phyloP scores from a whole-genome alignment of 2,329 filamentous ascomycete genomes.

The Sphaerulina populicola region DNA sequence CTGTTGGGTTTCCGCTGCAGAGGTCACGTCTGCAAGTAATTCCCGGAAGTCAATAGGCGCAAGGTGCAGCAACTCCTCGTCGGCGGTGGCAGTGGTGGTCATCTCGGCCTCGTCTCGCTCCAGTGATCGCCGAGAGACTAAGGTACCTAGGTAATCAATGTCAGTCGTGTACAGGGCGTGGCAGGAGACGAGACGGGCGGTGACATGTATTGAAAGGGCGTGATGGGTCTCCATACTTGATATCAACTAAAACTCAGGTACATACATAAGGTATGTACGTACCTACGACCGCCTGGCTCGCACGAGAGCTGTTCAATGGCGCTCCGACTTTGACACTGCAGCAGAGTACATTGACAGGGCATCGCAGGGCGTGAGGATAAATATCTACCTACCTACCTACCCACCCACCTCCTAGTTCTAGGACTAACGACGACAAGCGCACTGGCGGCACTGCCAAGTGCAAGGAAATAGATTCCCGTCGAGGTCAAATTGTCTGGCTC shows the following conservation, averaged over 20 bases:
- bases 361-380: constrained; percentile 5
- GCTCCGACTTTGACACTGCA: constrained; percentile 3
- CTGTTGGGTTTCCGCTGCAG: constrained; percentile 7
- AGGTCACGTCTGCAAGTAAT: constrained; percentile 13
- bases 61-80: constrained; percentile 12
- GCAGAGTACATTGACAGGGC: constrained; percentile 3
- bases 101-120: constrained; percentile 6
- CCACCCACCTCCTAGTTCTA: no score
- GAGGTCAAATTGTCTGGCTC: constrained; percentile 2
- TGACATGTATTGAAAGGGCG: constrained; percentile 2
- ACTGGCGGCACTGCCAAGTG: constrained; percentile 7
- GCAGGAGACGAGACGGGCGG: background rate
- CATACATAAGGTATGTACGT: no score
- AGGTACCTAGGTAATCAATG: background rate
- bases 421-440: background rate
- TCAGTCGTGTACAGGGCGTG: constrained; percentile 3
- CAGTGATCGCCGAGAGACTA: background rate
- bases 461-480: background rate
- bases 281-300: constrained; percentile 3
- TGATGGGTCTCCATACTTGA: constrained; percentile 1
- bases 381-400: no score
- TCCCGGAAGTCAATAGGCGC: constrained; percentile 12
- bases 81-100: constrained; percentile 16
- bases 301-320: background rate
- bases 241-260: background rate